Base-by-base conservation (phyloP, 164 flowering plant genomes). In the Vitis riparia region DNA sequence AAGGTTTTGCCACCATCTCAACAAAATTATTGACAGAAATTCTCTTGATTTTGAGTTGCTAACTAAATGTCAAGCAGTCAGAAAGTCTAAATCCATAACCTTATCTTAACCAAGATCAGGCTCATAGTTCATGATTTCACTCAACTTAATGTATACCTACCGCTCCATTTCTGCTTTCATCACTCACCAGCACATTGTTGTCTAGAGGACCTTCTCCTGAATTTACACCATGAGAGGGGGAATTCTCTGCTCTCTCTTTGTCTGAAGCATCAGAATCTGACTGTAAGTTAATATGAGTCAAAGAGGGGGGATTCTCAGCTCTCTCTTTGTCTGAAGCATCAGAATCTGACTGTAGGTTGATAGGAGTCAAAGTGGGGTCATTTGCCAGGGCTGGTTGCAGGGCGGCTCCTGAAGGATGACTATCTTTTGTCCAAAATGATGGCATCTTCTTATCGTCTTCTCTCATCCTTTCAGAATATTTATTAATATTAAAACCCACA, bases 391-490 rank as follows among this genome's bases (percentile, higher is more conserved):
- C 64, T 55, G 76, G 73, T 65, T 73, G 70, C 27, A 71, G 59
- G 16, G 67, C 69, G 16, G 67, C 69, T 51, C 56, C 32, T n/a
- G 72, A 47, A 27, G 59, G 50, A 65, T 63, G 60, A 71, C 63
- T 77, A 29, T 51, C 80, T 61, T 69, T 68, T 29, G 82, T 65
- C 92, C 90, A 89, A 65, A 80, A 76, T 14, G 80, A 66, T 1
- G 80, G 83, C 71, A 81, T 84, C 72, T 68, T 91, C 51, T 85
- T 84, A 58, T 95, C 99, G 57, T 93, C 98, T 72, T 90, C 92
- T 80, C 66, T 84, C 97, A 94, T 94, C 70, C 88, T 84, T 73
- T 86, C 91, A 0, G 95, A 91, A 70, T 94, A 87, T 16, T 85
- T 85, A 1, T 65, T 77, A 56, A 92, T 79, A 71, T 87, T 82